Evolutionary conservation across 164 flowering plant genomes (phyloP).

Genomic region (Macadamia tetraphylla): DNA sequence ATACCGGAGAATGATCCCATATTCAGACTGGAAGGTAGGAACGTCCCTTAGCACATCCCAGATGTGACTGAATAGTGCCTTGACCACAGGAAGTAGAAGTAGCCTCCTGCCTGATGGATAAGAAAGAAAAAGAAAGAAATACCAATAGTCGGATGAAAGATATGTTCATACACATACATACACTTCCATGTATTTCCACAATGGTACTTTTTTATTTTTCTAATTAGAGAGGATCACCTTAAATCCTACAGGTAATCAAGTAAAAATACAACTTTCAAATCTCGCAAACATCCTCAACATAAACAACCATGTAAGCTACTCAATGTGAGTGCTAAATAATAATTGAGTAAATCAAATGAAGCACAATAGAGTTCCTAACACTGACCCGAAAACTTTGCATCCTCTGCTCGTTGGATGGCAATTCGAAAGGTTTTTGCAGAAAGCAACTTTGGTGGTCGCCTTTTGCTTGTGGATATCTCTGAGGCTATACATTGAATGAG

Average conservation of each 20-base stretch:
- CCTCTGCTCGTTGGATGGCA: slow-evolving; percentile 66
- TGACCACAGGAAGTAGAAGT: slow-evolving; percentile 56
- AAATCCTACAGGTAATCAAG: not conserved
- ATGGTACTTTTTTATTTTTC: not conserved
- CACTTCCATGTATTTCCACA: not conserved
- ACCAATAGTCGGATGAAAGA: not conserved
- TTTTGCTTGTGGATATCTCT: slow-evolving; percentile 69
- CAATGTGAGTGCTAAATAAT: not conserved
- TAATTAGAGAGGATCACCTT: not conserved
- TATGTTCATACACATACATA: not conserved
- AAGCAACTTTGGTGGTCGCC: slow-evolving; percentile 51
- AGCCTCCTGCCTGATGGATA: slow-evolving; percentile 41
- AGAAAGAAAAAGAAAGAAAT: not conserved
- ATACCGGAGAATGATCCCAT: slow-evolving; percentile 70
- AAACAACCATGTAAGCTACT: not conserved
- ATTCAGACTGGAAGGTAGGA: slow-evolving; percentile 81
- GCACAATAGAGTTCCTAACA: not conserved
- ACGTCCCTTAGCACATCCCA: slow-evolving; percentile 67
- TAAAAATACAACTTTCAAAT: not conserved
- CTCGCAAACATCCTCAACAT: not conserved
- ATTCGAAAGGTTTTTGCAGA: slow-evolving; percentile 73
- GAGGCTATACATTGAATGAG: slow-evolving; percentile 47
- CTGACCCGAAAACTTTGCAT: slow-evolving; percentile 51
- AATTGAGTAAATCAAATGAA: not conserved
- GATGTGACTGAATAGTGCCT: slow-evolving; percentile 62